Evolutionary conservation across 1,284 basidiomycete genomes (phyloP), one percentile per base, ranked within the genome.

Genomic region (Schizopora paradoxa): DNA sequence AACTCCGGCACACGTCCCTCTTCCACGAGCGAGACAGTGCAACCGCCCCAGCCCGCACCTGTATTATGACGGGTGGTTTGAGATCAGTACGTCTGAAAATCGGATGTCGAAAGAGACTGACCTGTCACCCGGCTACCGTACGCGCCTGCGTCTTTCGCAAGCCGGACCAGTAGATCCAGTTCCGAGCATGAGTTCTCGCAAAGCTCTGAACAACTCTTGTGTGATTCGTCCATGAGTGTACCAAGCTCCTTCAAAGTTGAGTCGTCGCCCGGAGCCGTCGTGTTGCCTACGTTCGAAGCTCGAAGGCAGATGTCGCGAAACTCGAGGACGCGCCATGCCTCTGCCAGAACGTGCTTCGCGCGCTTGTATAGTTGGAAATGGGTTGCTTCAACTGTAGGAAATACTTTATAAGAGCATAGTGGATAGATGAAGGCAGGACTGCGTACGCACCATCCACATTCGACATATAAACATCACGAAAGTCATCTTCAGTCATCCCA

Each of bases 31-130:
- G 86, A 89, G 18, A 94, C 85, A 0, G 86, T 86, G 55, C 88
- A 91, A 8, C 91, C 91, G 41, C 91, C 91, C 90, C 90, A 95
- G 2, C 91, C 91, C 0, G 91, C 91, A 33, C 86, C 86, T 84
- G 49, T 16, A 21, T 16, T 27, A 2, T 43, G 16, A 21, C 22
- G 32, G 31, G 32, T 36, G 47, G 35, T 8, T 31, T 31, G 18
- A 51, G 5, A 32, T 42, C n/a, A n/a, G 21, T 29, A 33, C 26
- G 32, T 27, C 4, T 11, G 4, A 18, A 2, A 23, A 13, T 29
- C 28, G 32, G 13, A 28, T 27, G 16, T n/a, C 11, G 48, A 29
- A 39, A 25, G 41, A 16, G 1, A 52, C 61, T 41, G 37, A 78
- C 86, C 86, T 25, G 88, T 90, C 16, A 89, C 64, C 26, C 87